A percentile compares a stretch with the other conserved stretches of the same genome.
These are phyloP conservation scores for Dipodascus albidus DNA, from an alignment of 805 yeast genomes.

Conservation along the genomic window DNA sequence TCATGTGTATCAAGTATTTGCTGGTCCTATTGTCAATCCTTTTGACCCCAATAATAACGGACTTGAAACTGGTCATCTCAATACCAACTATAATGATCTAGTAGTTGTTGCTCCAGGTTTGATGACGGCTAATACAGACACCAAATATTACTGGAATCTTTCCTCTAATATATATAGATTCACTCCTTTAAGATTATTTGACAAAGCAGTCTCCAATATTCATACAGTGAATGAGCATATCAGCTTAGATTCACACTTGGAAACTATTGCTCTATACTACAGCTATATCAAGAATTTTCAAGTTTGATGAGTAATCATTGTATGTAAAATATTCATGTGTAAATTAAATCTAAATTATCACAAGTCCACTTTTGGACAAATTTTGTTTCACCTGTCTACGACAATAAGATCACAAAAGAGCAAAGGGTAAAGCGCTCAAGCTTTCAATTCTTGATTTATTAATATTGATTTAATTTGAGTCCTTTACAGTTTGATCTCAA, in stretches of 20 bases:
- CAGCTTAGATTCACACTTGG: conserved; percentile 43
- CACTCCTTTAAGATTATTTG: conserved; percentile 9
- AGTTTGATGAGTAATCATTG: no score
- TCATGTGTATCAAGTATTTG: conserved; percentile 48
- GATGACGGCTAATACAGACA: conserved; percentile 64
- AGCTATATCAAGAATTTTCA: conserved; percentile 16
- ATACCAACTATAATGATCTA: conserved; percentile 22
- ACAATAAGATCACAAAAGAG: no score
- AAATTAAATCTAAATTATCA: no score
- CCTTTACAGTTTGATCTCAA: no score
- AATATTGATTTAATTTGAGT: no score
- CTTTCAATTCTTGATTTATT: no score
- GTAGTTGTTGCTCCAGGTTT: conserved; percentile 45
- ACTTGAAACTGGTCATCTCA: conserved; percentile 11
- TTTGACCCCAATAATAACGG: neutral
- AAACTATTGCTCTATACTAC: conserved; percentile 22
- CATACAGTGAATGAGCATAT: conserved; percentile 60
- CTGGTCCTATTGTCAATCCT: conserved; percentile 13
- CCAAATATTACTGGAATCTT: conserved; percentile 51
- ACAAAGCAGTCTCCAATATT: conserved; percentile 22
- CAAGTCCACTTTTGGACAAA: no score
- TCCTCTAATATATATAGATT: conserved; percentile 51
- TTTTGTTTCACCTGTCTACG: no score
- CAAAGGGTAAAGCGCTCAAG: no score
- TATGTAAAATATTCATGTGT: no score